phyloP scores from a whole-genome alignment of 148 eudicot species.

The Silene conica region DNA sequence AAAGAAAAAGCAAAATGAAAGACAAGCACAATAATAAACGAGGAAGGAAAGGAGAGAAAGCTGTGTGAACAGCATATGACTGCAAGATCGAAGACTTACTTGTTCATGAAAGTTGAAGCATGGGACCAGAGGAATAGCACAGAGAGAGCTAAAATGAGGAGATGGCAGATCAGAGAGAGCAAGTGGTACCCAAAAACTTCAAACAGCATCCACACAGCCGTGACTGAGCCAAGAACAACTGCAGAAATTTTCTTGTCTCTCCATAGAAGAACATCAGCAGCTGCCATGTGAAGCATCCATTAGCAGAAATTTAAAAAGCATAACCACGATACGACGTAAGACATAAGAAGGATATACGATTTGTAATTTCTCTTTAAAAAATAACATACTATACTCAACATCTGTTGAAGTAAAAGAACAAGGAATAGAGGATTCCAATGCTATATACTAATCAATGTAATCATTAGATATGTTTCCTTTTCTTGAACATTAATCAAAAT shows the following conservation, averaged over 20 bases:
- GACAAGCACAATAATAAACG: background rate
- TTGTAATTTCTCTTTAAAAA: background rate
- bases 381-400: background rate
- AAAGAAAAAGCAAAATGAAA: background rate
- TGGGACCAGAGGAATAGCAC: constrained; percentile 79
- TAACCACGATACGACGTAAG: no score
- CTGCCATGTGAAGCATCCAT: constrained; percentile 34
- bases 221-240: constrained; percentile 60
- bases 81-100: constrained; percentile 41
- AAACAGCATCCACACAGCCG: constrained; percentile 75
- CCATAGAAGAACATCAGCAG: constrained; percentile 92
- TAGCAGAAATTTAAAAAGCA: background rate
- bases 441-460: background rate
- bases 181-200: constrained; percentile 76
- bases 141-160: constrained; percentile 58
- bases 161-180: constrained; percentile 71
- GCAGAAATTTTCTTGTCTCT: constrained; percentile 86
- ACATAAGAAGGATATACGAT: background rate
- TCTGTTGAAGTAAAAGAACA: background rate
- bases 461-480: constrained; percentile 1
- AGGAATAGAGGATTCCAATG: background rate
- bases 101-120: constrained; percentile 64
- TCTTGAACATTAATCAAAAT: background rate
- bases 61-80: background rate
- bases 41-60: background rate